Base-by-base conservation (phyloP, 1,284 basidiomycete species). In the Trichosporon asahii region DNA sequence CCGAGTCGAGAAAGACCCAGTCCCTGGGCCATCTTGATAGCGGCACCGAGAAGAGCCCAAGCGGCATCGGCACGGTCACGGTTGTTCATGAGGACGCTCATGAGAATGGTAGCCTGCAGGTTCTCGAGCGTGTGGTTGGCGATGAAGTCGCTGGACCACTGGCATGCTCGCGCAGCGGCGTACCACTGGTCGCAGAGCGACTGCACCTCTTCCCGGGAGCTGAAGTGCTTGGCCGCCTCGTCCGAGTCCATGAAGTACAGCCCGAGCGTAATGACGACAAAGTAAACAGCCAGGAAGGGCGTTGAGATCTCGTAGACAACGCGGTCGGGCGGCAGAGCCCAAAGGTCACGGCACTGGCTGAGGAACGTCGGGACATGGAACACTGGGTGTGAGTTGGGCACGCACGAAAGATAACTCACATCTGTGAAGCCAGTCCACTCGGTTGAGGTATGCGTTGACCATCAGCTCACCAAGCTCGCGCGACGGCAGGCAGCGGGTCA, bases 21-120 rank as follows among this genome's bases (percentile, higher is more conserved):
- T 21, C 82, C 82, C 73, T 85, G 84, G 0, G 83, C 84, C 77
- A 84, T 85, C 81, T 84, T 85, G 80, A 85, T 84, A 3, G 75
- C 77, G 9, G 82, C 80, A 35, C 84, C 84, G 1, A 85, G 76
- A 9, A 84, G 73, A 4, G 82, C 82, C 82, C 82, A 84, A 33
- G 83, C 82, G 1, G 82, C 80, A 68, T 84, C 83, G 5, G 82
- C 82, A 18, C 83, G 76, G 75, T 84, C 83, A 44, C 80, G 77
- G 73, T 84, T 84, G 74, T 83, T 84, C 78, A 85, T 76, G 66
- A 83, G 80, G 0, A 84, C 79, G 25, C 82, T 80, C 65, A 82
- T 73, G 12, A 84, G 73, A 5, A 84, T 75, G 18, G 81, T 75
- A 23, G 76, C 79, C 68, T 85, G 84, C 15, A 84, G 68, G 23